Evolutionary conservation across 495 filamentous ascomycete genomes (phyloP).

Genomic region (Trichoderma parareesei): DNA sequence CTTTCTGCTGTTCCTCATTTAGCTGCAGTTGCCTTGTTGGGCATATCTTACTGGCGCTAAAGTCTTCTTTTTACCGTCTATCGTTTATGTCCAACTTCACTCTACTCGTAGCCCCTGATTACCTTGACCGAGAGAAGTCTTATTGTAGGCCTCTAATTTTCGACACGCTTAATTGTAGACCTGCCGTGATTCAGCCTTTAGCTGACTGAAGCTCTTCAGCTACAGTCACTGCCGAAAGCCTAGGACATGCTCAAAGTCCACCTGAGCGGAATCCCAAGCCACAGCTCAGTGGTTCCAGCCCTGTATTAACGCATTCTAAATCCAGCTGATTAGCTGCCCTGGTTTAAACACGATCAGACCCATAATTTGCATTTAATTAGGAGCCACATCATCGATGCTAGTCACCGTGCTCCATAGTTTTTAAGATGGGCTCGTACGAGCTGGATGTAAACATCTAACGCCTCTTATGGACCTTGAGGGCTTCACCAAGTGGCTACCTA

Average conservation of each 20-base stretch:
- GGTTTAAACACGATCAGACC: not conserved
- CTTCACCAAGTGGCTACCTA: not conserved
- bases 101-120: not conserved
- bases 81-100: too few relatives aligned
- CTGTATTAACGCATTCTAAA: too few relatives aligned
- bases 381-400: not conserved
- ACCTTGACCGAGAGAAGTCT: too few relatives aligned
- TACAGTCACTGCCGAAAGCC: too few relatives aligned
- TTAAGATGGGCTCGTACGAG: not conserved
- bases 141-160: too few relatives aligned
- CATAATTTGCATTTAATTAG: not conserved
- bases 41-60: not conserved
- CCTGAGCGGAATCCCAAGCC: too few relatives aligned
- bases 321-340: not conserved
- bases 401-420: not conserved
- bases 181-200: too few relatives aligned
- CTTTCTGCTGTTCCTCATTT: not conserved
- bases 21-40: not conserved
- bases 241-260: too few relatives aligned
- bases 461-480: not conserved
- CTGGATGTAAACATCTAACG: not conserved
- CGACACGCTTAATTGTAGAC: too few relatives aligned
- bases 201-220: too few relatives aligned
- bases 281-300: too few relatives aligned
- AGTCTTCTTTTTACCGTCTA: not conserved